Evolutionary conservation across 140 eudicot genomes (phyloP).

Genomic region (Stevia rebaudiana): DNA sequence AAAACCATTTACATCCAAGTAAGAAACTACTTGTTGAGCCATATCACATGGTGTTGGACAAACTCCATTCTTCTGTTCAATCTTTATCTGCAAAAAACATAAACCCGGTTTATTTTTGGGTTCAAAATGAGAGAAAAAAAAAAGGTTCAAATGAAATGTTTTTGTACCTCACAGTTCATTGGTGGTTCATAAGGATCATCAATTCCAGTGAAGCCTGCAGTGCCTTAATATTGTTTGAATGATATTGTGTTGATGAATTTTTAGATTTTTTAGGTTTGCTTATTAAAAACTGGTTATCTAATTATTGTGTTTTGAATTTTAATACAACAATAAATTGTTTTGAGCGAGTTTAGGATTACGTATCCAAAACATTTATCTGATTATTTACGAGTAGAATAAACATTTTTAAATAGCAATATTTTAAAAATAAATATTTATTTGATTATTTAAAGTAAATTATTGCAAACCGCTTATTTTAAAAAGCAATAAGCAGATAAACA

Average conservation of each 20-base stretch:
- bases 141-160: not conserved
- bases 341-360: not conserved
- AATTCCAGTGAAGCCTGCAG: slow-evolving; percentile 93
- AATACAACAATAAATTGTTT: not conserved
- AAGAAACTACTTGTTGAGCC: slow-evolving; percentile 75
- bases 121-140: not conserved
- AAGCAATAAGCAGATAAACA: not conserved
- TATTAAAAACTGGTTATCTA: not conserved
- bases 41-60: slow-evolving; percentile 80
- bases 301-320: not conserved
- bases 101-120: not conserved
- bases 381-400: not conserved
- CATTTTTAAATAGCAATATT: too few species aligned
- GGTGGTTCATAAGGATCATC: slow-evolving; percentile 98
- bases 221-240: slow-evolving; percentile 6
- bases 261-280: not conserved
- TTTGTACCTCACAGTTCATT: slow-evolving; percentile 72
- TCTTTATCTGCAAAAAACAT: slow-evolving; percentile 53
- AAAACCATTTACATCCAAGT: slow-evolving; percentile 68
- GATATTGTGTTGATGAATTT: not conserved
- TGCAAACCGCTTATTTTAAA: not conserved
- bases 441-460: not conserved
- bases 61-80: slow-evolving; percentile 49
- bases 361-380: not conserved
- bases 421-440: too few species aligned